phyloP scores from a whole-genome alignment of 257 asterid species.

The Ligustrum vulgare region DNA sequence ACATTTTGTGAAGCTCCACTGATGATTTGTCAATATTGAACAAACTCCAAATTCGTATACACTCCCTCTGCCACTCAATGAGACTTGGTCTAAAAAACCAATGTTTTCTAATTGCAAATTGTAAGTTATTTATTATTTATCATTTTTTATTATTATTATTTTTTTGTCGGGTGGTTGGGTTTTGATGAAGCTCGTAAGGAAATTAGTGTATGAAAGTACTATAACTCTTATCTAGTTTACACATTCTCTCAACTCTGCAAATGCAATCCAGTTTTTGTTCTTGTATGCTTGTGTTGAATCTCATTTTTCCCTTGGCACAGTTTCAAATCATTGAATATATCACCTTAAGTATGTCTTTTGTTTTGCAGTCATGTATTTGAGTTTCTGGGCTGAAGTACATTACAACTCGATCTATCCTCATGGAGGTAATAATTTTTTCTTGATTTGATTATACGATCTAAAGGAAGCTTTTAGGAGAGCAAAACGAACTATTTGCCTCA shows the following conservation, averaged over 20 bases:
- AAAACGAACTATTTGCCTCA: not conserved
- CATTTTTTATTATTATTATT: no score
- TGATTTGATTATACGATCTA: not conserved
- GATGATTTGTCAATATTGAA: no score
- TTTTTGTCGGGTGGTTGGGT: not conserved
- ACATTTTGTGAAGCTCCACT: not conserved
- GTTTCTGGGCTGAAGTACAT: conserved; percentile 99
- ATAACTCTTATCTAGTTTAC: no score
- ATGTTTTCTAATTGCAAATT: no score
- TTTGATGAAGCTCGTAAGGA: no score
- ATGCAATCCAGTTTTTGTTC: no score
- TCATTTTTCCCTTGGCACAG: not conserved
- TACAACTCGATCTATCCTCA: conserved; percentile 93
- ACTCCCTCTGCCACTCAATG: no score
- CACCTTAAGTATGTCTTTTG: not conserved
- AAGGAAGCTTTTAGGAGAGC: not conserved
- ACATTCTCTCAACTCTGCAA: no score
- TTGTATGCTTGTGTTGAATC: not conserved
- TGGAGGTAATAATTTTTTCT: conserved; percentile 53
- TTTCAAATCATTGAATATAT: conserved; percentile 1
- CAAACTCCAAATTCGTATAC: no score
- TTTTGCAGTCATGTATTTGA: conserved; percentile 71
- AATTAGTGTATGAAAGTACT: no score
- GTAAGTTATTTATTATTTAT: no score
- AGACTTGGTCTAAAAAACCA: no score